These are phyloP conservation scores for Phaeophleospora eucalypticola DNA, from an alignment of 2,329 filamentous ascomycete genomes.

Conservation along the genomic window DNA sequence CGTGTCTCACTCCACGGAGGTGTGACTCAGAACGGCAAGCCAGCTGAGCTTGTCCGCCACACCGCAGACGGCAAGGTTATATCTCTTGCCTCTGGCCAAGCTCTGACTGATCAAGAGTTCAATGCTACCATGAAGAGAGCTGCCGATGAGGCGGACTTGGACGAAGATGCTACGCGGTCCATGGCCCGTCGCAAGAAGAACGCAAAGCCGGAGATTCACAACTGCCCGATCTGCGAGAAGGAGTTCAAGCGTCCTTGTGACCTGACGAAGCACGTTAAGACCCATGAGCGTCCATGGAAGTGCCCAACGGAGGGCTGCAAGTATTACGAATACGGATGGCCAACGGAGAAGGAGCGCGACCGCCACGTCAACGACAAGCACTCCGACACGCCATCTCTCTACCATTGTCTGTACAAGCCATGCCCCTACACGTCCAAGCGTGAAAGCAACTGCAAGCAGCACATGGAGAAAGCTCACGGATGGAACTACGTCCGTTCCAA, in stretches of 20 bases:
- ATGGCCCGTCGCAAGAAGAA: slow-evolving; percentile 97
- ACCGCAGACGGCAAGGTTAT: slow-evolving; percentile 70
- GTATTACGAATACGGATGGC: slow-evolving; percentile 86
- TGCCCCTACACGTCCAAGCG: slow-evolving; percentile 95
- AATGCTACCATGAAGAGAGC: slow-evolving; percentile 51
- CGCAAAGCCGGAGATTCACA: slow-evolving; percentile 47
- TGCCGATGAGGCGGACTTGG: slow-evolving; percentile 59
- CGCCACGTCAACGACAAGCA: slow-evolving; percentile 97
- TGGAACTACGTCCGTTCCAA: slow-evolving; percentile 91
- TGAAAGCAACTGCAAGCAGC: slow-evolving; percentile 95
- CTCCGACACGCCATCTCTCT: slow-evolving; percentile 72
- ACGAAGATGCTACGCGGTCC: slow-evolving; percentile 78
- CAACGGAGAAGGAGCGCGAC: slow-evolving; percentile 95
- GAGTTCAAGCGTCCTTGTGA: slow-evolving; percentile 97
- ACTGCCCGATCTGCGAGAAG: slow-evolving; percentile 76
- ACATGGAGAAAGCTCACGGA: slow-evolving; percentile 95
- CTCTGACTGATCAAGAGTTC: slow-evolving; percentile 54
- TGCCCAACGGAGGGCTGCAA: slow-evolving; percentile 80
- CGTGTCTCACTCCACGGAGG: slow-evolving; percentile 78
- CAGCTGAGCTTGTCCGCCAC: slow-evolving; percentile 77
- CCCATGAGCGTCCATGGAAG: slow-evolving; percentile 94
- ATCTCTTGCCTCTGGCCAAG: slow-evolving; percentile 56
- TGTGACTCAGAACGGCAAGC: slow-evolving; percentile 73
- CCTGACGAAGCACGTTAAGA: slow-evolving; percentile 96
- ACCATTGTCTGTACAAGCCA: slow-evolving; percentile 73